phyloP scores from a whole-genome alignment of 495 filamentous ascomycete genomes.

The Neurospora sp. region DNA sequence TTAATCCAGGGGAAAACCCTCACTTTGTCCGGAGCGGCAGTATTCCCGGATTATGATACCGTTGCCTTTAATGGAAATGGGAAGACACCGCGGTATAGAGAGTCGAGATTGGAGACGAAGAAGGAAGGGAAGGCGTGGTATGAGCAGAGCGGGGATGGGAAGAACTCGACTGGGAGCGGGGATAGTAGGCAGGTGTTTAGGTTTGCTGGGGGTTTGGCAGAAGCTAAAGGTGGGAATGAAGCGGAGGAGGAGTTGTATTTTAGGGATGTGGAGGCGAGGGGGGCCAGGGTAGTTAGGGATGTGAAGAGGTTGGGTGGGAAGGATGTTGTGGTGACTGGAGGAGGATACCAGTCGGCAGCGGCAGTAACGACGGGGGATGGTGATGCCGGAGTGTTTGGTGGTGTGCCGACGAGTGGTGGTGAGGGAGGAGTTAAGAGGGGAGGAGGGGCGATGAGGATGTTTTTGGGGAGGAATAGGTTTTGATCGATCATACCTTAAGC shows the following conservation, averaged over 20 bases:
- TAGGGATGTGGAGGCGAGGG: slow-evolving; percentile 2
- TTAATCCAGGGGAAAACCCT: slow-evolving; percentile 51
- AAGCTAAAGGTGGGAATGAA: not conserved
- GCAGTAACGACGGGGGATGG: not conserved
- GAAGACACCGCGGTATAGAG: slow-evolving; percentile 15
- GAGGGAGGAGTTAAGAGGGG: not conserved
- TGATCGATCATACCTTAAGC: not conserved
- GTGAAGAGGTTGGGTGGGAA: slow-evolving; percentile 14
- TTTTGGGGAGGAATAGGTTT: slow-evolving; percentile 5
- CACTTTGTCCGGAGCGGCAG: slow-evolving; percentile 41
- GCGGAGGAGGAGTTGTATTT: slow-evolving; percentile 4
- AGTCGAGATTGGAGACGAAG: slow-evolving; percentile 37
- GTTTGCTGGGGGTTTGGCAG: slow-evolving; percentile 26
- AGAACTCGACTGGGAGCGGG: slow-evolving; percentile 39
- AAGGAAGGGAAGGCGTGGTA: slow-evolving; percentile 50
- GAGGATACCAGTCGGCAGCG: not conserved
- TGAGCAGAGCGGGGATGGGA: slow-evolving; percentile 34
- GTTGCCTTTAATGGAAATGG: slow-evolving; percentile 31
- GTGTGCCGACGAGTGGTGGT: not conserved
- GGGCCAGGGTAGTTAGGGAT: slow-evolving; percentile 21
- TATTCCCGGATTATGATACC: slow-evolving; percentile 35
- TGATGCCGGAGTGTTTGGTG: not conserved
- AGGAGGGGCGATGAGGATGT: slow-evolving; percentile 8
- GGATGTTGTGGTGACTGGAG: not conserved
- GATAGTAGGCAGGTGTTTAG: slow-evolving; percentile 44